Percentiles rank a stretch among this genome's conserved stretches.
phyloP scores from a whole-genome alignment of 2,329 filamentous ascomycete genomes.

The Pseudogymnoascus sp. region DNA sequence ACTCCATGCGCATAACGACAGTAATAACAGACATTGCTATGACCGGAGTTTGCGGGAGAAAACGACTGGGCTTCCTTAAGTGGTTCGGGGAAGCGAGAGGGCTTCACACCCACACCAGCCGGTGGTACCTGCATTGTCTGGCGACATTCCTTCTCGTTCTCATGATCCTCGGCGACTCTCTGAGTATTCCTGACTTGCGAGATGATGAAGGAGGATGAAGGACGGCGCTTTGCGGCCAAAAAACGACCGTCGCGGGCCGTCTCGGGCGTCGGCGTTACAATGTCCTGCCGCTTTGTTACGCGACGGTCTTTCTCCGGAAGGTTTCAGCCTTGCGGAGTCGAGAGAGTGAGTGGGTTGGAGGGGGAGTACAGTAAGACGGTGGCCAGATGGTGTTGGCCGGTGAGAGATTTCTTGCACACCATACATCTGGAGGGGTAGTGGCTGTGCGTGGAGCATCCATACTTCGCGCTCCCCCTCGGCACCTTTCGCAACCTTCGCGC shows the following conservation, averaged over 20 bases:
- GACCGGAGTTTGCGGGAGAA: neutral
- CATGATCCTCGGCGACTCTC: neutral
- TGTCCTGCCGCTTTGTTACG: neutral
- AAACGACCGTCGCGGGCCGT: neutral
- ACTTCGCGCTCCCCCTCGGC: neutral
- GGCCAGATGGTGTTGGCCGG: neutral
- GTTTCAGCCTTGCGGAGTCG: neutral
- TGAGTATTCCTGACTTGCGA: neutral
- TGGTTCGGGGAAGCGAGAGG: neutral
- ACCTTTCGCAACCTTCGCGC: neutral
- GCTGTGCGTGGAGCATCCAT: neutral
- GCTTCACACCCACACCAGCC: neutral
- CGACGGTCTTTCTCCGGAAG: neutral
- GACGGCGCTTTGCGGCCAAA: neutral
- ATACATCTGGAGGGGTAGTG: neutral
- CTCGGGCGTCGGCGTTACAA: neutral
- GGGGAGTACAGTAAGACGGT: neutral
- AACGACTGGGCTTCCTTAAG: neutral
- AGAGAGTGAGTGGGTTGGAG: neutral
- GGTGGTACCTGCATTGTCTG: conserved; percentile 4
- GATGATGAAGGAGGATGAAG: neutral
- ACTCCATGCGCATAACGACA: neutral
- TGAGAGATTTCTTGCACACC: neutral
- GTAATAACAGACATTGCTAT: neutral
- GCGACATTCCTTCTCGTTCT: neutral